Percentiles rank a stretch among this genome's conserved stretches.
These are phyloP conservation scores for Chloris gayana DNA, from an alignment of 176 grass and related monocot species.

Conservation along the genomic window DNA sequence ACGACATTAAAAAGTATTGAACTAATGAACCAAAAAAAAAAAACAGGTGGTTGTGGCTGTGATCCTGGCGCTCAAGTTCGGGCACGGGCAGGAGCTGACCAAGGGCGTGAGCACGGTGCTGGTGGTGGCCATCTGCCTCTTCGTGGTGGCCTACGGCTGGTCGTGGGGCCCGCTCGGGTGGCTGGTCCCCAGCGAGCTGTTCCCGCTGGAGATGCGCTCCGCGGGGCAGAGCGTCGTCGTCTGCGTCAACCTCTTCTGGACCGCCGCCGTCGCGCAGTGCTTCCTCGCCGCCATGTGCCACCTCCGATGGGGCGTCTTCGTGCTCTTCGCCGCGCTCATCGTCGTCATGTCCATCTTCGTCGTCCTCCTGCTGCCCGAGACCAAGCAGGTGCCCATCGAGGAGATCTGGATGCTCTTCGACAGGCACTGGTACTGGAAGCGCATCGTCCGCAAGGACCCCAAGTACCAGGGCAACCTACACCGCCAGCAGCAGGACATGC, in stretches of 20 bases:
- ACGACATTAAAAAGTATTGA: too few relatives aligned
- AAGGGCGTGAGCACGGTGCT: conserved; percentile 63
- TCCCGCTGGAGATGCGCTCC: conserved; percentile 91
- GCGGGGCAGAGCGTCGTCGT: conserved; percentile 98
- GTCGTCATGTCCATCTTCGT: conserved; percentile 88
- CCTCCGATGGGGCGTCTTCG: conserved; percentile 82
- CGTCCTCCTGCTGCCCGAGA: conserved; percentile 86
- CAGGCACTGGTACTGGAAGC: conserved; percentile 97
- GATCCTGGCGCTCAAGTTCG: conserved; percentile 85
- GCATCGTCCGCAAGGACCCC: conserved; percentile 59
- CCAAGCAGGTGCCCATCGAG: conserved; percentile 98
- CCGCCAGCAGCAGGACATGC: conserved; percentile 12
- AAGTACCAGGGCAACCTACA: conserved; percentile 34
- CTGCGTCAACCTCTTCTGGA: conserved; percentile 98
- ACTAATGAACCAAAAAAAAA: too few relatives aligned
- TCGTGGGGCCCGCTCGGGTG: conserved; percentile 96
- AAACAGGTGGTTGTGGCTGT: conserved; percentile 63
- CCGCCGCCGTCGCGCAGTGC: conserved; percentile 92
- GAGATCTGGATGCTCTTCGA: conserved; percentile 91
- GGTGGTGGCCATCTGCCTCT: conserved; percentile 81
- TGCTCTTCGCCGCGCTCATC: conserved; percentile 85
- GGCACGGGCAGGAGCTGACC: conserved; percentile 56
- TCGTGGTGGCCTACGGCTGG: conserved; percentile 94
- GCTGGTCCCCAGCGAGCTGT: conserved; percentile 92
- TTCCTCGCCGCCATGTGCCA: conserved; percentile 95